Conservation (phyloP, 805 yeast species). For the Jamesozyma piceae region DNA sequence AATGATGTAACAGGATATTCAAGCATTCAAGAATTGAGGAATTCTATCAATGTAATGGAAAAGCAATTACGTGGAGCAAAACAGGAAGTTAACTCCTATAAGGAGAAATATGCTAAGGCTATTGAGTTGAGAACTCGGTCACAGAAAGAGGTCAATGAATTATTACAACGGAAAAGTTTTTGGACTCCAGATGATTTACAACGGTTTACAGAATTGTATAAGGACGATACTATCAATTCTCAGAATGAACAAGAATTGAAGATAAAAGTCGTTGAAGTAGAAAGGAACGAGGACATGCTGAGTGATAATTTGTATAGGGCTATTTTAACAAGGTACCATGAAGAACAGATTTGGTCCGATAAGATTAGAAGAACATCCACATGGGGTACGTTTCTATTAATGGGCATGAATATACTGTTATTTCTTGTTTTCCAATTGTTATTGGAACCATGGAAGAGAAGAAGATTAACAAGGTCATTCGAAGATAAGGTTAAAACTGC, state of each 20-base stretch:
- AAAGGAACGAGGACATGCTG: conserved; percentile 54
- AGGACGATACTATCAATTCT: conserved; percentile 70
- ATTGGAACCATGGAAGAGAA: conserved; percentile 91
- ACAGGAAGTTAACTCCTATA: conserved; percentile 38
- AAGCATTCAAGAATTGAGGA: conserved; percentile 61
- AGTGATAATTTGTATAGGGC: conserved; percentile 63
- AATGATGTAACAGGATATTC: conserved; percentile 92
- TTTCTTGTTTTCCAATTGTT: conserved; percentile 76
- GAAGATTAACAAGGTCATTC: conserved; percentile 69
- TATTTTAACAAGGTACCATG: conserved; percentile 83
- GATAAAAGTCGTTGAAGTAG: conserved; percentile 41
- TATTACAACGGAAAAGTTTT: conserved; percentile 70
- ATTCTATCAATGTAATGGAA: conserved; percentile 50
- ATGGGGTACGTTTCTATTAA: conserved; percentile 88
- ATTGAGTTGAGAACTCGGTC: conserved; percentile 54
- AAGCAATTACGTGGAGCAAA: conserved; percentile 40
- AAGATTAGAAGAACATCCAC: conserved; percentile 89
- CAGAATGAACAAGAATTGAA: conserved; percentile 46
- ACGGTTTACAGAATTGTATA: conserved; percentile 69
- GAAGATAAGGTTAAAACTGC: conserved; percentile 65
- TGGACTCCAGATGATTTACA: conserved; percentile 81
- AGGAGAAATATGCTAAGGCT: conserved; percentile 47
- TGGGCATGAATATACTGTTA: conserved; percentile 75
- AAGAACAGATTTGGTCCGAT: conserved; percentile 97
- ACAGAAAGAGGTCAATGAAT: conserved; percentile 79